Percentiles rank a stretch among this genome's conserved stretches.
These are phyloP conservation scores for Amanita jacksonii DNA, from an alignment of 768 basidiomycete species.

Conservation along the genomic window DNA sequence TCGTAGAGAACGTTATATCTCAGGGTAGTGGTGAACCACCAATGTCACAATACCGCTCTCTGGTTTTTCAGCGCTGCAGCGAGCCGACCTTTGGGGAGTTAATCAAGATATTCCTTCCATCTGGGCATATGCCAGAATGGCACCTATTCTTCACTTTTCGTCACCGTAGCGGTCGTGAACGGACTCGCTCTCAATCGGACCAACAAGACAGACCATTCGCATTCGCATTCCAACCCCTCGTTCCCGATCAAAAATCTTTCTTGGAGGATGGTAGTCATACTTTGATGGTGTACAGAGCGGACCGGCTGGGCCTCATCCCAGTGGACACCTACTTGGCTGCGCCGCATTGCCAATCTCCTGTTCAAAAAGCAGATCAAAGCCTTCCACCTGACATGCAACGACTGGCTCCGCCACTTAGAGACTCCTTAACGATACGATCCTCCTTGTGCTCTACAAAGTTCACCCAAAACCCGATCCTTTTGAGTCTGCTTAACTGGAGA, in stretches of 20 bases:
- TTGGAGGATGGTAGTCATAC: constrained; percentile 86
- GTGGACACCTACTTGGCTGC: constrained; percentile 66
- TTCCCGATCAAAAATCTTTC: constrained; percentile 66
- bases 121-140: constrained; percentile 60
- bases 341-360: constrained; percentile 47
- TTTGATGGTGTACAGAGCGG: constrained; percentile 76
- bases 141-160: constrained; percentile 95
- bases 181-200: constrained; percentile 27
- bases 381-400: constrained; percentile 50
- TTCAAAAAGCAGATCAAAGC: constrained; percentile 54
- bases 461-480: constrained; percentile 82
- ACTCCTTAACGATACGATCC: constrained; percentile 73
- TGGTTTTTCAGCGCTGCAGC: constrained; percentile 83
- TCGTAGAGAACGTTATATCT: constrained; percentile 64
- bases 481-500: constrained; percentile 79
- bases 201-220: constrained; percentile 72
- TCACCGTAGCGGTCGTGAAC: constrained; percentile 50
- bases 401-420: constrained; percentile 60
- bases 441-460: constrained; percentile 89
- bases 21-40: constrained; percentile 81
- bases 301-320: constrained; percentile 51
- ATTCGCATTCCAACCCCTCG: constrained; percentile 86
- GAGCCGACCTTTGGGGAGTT: constrained; percentile 91
- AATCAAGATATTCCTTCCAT: constrained; percentile 75
- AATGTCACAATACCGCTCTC: constrained; percentile 76